A percentile compares a stretch with the other conserved stretches of the same genome.
Conservation (phyloP, 768 basidiomycete genomes). For the Strobilomyces dryophilus region DNA sequence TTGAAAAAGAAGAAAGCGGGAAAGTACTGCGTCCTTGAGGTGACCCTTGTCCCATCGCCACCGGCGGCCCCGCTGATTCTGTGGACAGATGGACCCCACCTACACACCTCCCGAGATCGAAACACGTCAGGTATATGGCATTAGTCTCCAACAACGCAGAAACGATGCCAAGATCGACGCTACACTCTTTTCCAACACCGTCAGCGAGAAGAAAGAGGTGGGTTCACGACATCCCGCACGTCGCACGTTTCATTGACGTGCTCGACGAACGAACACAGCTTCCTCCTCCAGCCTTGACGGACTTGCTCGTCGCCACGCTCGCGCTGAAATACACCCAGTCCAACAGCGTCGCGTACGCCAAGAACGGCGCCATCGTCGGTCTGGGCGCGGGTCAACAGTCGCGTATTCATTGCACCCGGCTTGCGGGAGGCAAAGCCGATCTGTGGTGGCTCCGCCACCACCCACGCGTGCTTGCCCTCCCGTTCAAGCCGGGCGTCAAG, state of each 20-base stretch:
- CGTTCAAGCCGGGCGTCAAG: slow-evolving; percentile 97
- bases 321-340: slow-evolving; percentile 99
- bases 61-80: slow-evolving; percentile 5
- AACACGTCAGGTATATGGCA: slow-evolving; percentile 93
- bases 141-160: slow-evolving; percentile 83
- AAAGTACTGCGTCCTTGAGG: slow-evolving; percentile 97
- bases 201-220: slow-evolving; percentile 84
- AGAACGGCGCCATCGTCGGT: slow-evolving; percentile 87
- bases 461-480: slow-evolving; percentile 84
- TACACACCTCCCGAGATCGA: slow-evolving; percentile 80
- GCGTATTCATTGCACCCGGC: slow-evolving; percentile 97
- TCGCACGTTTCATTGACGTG: neutral
- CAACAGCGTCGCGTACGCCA: slow-evolving; percentile 95
- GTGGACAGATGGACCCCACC: slow-evolving; percentile 74
- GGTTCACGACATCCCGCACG: slow-evolving; percentile 18
- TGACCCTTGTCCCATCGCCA: slow-evolving; percentile 27
- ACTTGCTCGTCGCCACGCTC: slow-evolving; percentile 93
- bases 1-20: slow-evolving; percentile 96
- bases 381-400: slow-evolving; percentile 98
- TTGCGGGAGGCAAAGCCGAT: slow-evolving; percentile 97
- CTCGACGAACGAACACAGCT: slow-evolving; percentile 44
- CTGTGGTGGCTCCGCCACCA: slow-evolving; percentile 99
- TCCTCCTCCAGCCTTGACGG: slow-evolving; percentile 71
- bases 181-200: slow-evolving; percentile 79
- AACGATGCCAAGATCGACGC: slow-evolving; percentile 88